Conservation (phyloP, 495 filamentous ascomycete genomes). For the Lindgomyces ingoldianus region DNA sequence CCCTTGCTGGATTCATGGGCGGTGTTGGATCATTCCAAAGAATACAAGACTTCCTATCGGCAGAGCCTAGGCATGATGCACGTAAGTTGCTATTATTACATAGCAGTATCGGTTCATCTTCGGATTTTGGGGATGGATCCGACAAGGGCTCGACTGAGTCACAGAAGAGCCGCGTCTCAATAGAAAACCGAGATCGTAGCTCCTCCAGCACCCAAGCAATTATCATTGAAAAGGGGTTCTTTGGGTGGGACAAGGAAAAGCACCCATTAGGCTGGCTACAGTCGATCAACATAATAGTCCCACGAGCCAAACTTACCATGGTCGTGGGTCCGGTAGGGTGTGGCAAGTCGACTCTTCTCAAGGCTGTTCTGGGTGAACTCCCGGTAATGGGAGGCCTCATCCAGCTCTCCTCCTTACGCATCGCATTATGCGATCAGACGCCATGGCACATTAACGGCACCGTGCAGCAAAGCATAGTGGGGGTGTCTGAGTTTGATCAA, state of each 20-base stretch:
- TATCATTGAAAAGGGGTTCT: slow-evolving; percentile 50
- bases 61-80: slow-evolving; percentile 37
- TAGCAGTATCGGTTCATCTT: slow-evolving; percentile 15
- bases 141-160: slow-evolving; percentile 27
- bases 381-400: slow-evolving; percentile 47
- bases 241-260: slow-evolving; percentile 54
- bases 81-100: slow-evolving; percentile 20
- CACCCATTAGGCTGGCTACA: slow-evolving; percentile 37
- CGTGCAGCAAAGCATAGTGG: slow-evolving; percentile 60
- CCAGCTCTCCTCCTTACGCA: slow-evolving; percentile 43
- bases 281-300: slow-evolving; percentile 48
- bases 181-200: slow-evolving; percentile 4
- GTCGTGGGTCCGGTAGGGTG: slow-evolving; percentile 53
- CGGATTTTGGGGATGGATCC: slow-evolving; percentile 12
- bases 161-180: slow-evolving; percentile 22
- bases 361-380: slow-evolving; percentile 55
- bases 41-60: slow-evolving; percentile 60
- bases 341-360: slow-evolving; percentile 56
- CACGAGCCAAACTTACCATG: slow-evolving; percentile 46
- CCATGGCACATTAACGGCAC: slow-evolving; percentile 61
- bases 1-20: slow-evolving; percentile 54
- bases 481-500: slow-evolving; percentile 56
- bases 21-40: slow-evolving; percentile 60
- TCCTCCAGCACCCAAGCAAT: slow-evolving; percentile 25
- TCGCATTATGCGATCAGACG: slow-evolving; percentile 57